Evolutionary conservation across 2,329 filamentous ascomycete genomes (phyloP), one percentile per base, ranked within the genome.

Genomic region (Alternaria sp.): DNA sequence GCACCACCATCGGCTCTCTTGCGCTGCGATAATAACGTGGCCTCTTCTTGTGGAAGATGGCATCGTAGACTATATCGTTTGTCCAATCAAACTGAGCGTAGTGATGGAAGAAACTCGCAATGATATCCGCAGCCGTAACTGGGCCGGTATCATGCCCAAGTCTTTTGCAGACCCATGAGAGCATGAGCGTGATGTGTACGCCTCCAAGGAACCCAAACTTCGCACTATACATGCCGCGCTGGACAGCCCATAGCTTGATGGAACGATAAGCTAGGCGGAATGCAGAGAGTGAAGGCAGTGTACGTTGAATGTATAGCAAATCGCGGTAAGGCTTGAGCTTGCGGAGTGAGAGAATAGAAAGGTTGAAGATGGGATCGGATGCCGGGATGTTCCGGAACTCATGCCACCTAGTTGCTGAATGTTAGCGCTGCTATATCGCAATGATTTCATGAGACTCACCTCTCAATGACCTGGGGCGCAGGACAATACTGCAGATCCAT

Each of bases 401-500:
- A 12, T 74, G 68, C 80, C 81, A 83, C 61, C 80, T 81, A 53
- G 25, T 51, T 9, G 25, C 17, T 12, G 12, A 6, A 10, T 47
- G 43, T 73, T 23, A 70, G 67, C 25, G 61, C 9, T 26, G 50
- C 6, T 12, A 25, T 6, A 25, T 30, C 7, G 13, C 12, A 23
- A 49, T 6, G 3, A 9, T 2, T 47, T 36, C n/a, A 15, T 19
- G 4, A 36, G 19, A 47, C 62, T 62, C 73, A 83, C 81, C 81
- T 83, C 73, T 88, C 83, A 3, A 87, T 82, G 46, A 91, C 79
- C 28, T 80, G 79, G 3, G 83, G 79, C 2, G 89, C 87, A 6
- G 87, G 84, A 66, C 88, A 91, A 73, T 92, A 92, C 63, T 91
- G 89, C 52, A 92, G 78, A 72, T 91, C 88, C 69, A 90, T 82